A percentile compares a stretch with the other conserved stretches of the same genome.
phyloP scores from a whole-genome alignment of 2,329 filamentous ascomycete genomes.

The Pestalotiopsis fici region DNA sequence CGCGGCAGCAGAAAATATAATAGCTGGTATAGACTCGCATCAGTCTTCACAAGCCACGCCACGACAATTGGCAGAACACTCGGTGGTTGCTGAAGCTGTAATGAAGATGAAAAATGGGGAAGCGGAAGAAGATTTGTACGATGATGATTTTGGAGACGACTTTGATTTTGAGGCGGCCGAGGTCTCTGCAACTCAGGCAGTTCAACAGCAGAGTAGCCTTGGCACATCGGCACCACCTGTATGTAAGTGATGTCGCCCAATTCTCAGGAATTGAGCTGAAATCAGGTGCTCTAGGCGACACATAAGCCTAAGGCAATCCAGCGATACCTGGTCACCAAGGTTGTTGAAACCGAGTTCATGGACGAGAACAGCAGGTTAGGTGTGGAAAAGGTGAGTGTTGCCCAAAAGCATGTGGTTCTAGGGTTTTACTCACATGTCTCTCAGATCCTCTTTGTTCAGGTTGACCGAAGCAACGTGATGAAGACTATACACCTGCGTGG shows the following conservation, averaged over 20 bases:
- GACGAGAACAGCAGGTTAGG: slow-evolving; percentile 60
- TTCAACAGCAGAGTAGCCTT: slow-evolving; percentile 23
- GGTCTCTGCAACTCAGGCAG: slow-evolving; percentile 70
- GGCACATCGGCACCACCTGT: slow-evolving; percentile 44
- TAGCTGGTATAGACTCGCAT: slow-evolving; percentile 35
- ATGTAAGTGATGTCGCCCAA: slow-evolving; percentile 44
- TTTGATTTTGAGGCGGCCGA: slow-evolving; percentile 79
- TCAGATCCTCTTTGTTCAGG: slow-evolving; percentile 79
- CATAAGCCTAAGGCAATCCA: slow-evolving; percentile 76
- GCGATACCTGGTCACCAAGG: slow-evolving; percentile 79
- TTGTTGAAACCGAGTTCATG: slow-evolving; percentile 69
- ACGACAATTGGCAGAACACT: slow-evolving; percentile 10
- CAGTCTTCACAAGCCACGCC: slow-evolving; percentile 13
- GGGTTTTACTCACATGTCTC: background rate
- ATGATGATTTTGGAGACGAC: slow-evolving; percentile 73
- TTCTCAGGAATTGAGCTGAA: slow-evolving; percentile 11
- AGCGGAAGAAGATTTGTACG: slow-evolving; percentile 49
- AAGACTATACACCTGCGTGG: slow-evolving; percentile 77
- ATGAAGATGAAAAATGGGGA: slow-evolving; percentile 27
- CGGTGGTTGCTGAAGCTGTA: background rate
- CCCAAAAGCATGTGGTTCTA: slow-evolving; percentile 14
- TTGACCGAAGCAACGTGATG: slow-evolving; percentile 67
- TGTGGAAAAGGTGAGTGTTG: slow-evolving; percentile 68
- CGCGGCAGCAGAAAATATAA: slow-evolving; percentile 44
- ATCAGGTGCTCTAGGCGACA: slow-evolving; percentile 60